Evolutionary conservation across 495 filamentous ascomycete genomes (phyloP), one percentile per base, ranked within the genome.

Genomic region (Daldinia caldariorum): DNA sequence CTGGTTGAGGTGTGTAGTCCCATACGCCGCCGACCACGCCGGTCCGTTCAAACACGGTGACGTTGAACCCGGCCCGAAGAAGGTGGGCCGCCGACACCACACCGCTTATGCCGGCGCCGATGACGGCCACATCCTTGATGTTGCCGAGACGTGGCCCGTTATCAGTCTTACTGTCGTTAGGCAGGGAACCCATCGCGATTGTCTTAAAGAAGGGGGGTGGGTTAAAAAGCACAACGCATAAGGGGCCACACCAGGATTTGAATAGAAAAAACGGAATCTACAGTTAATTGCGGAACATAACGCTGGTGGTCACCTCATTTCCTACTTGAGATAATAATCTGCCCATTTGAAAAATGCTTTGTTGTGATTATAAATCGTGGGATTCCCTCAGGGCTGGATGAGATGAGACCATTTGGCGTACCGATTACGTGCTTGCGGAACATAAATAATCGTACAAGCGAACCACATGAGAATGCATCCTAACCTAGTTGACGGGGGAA

Each of bases 21-120:
- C 90, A 91, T 37, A 87, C 83, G 10, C 89, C 89, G 8, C 90
- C 88, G 16, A 85, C 78, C 3, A 78, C 80, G 50, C 80, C 76
- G 31, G 83, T 86, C 38, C 90, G 83, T 68, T 92, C 89, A 71
- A 88, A 91, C 0, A 92, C 84, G 0, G 83, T 86, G 35, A 91
- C 87, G 4, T 87, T 78, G n/a, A 91, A 65, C 0, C 87, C 88
- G 54, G 82, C 80, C 31, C 77, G 82, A 37, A 86, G 82, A 37
- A 92, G 80, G 76, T 92, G 87, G 6, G 83, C 88, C 16, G 89
- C 88, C 10, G 87, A 80, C 3, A 83, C 83, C 29, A 92, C 84
- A 8, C 90, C 89, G 60, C 87, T 90, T 43, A 92, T 88, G 8
- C 90, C 89, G 31, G 89, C 89, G 3, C 90, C 90, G 61, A 92